Evolutionary conservation across 768 basidiomycete genomes (phyloP).

Genomic region (Leccinum rimulosum): DNA sequence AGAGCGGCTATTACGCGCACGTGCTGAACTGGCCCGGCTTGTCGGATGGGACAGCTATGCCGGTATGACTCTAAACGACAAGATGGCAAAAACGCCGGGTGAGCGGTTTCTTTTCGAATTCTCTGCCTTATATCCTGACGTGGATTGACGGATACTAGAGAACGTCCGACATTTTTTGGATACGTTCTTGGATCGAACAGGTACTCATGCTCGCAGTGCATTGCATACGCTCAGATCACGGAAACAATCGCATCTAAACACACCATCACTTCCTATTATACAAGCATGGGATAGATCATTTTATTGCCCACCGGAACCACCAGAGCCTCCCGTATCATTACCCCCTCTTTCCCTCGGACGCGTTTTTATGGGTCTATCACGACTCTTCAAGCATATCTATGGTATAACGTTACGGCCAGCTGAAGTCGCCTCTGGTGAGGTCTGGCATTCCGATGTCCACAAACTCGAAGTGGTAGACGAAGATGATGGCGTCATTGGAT

Average conservation of each 20-base stretch:
- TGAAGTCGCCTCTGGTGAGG: slow-evolving; percentile 69
- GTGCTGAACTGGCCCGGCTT: slow-evolving; percentile 79
- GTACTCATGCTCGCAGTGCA: slow-evolving; percentile 72
- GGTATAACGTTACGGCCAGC: slow-evolving; percentile 81
- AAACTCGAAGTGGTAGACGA: slow-evolving; percentile 95
- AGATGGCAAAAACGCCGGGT: slow-evolving; percentile 97
- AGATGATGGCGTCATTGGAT: slow-evolving; percentile 80
- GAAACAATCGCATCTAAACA: slow-evolving; percentile 72
- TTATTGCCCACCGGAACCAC: slow-evolving; percentile 80
- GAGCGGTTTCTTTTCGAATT: slow-evolving; percentile 15
- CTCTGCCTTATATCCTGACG: slow-evolving; percentile 3
- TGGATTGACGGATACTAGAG: slow-evolving; percentile 38
- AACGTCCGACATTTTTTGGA: slow-evolving; percentile 87
- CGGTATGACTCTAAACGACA: slow-evolving; percentile 84
- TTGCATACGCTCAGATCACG: slow-evolving; percentile 60
- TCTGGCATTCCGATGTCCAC: slow-evolving; percentile 85
- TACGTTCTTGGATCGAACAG: slow-evolving; percentile 76
- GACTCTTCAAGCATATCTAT: slow-evolving; percentile 82
- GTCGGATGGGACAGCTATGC: slow-evolving; percentile 87
- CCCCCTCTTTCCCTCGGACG: slow-evolving; percentile 84
- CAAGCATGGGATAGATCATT: slow-evolving; percentile 98
- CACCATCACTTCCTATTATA: slow-evolving; percentile 58
- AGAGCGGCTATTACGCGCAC: slow-evolving; percentile 70
- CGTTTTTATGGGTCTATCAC: slow-evolving; percentile 87
- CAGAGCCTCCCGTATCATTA: slow-evolving; percentile 69